Conservation (phyloP, 2,329 filamentous ascomycete genomes). For the Fusarium multiceps region DNA sequence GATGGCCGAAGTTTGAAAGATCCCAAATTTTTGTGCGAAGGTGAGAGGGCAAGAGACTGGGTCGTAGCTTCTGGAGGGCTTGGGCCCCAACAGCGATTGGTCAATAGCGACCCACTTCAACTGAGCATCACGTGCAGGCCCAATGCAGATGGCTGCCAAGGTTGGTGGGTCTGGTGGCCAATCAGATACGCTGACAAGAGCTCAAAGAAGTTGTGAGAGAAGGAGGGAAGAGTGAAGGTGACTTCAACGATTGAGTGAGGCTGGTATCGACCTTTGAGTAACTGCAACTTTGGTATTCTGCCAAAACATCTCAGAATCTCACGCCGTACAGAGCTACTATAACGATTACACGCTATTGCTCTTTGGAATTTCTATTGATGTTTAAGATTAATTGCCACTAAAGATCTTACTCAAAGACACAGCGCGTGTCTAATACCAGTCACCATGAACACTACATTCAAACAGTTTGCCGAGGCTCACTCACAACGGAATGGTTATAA, state of each 20-base stretch:
- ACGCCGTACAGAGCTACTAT: not conserved
- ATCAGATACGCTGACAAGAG: slow-evolving; percentile 35
- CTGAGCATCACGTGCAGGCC: slow-evolving; percentile 39
- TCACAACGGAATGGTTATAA: slow-evolving; percentile 73
- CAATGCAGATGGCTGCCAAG: not conserved
- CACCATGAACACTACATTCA: slow-evolving; percentile 78
- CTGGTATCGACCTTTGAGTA: slow-evolving; percentile 17
- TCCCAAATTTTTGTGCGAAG: slow-evolving; percentile 57
- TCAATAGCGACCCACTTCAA: slow-evolving; percentile 23
- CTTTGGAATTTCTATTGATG: not conserved
- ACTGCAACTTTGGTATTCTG: slow-evolving; percentile 12
- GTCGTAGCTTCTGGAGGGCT: slow-evolving; percentile 51
- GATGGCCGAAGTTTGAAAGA: slow-evolving; percentile 55
- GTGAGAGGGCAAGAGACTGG: slow-evolving; percentile 53
- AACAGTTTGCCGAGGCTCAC: slow-evolving; percentile 78
- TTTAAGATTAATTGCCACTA: not conserved
- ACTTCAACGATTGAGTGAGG: slow-evolving; percentile 31
- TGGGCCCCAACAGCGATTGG: slow-evolving; percentile 53
- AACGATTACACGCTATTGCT: not conserved
- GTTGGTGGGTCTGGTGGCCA: slow-evolving; percentile 26
- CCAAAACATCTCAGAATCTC: not conserved
- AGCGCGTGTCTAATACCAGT: slow-evolving; percentile 18
- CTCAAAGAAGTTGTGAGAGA: slow-evolving; percentile 29
- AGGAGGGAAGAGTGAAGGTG: slow-evolving; percentile 14
- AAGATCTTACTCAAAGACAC: slow-evolving; percentile 7